Evolutionary conservation across 331 rosid species (phyloP).

Genomic region (Malus hybrid): DNA sequence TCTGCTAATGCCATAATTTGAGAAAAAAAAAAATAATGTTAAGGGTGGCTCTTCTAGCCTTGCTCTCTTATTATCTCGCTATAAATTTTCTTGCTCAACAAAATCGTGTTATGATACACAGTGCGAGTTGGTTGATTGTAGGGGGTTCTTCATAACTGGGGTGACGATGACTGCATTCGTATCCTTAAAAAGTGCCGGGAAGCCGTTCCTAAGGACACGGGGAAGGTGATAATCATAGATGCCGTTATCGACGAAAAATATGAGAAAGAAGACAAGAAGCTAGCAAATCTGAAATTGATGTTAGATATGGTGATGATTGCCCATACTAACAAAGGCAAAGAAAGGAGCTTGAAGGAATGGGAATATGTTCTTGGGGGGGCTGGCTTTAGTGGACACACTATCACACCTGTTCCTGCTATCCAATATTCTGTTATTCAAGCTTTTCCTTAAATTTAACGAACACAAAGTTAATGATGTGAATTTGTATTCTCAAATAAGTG

Average conservation of each 20-base stretch:
- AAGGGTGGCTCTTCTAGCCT: background rate
- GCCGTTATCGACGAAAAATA: background rate
- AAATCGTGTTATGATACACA: background rate
- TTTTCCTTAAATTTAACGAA: constrained; percentile 16
- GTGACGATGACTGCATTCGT: constrained; percentile 54
- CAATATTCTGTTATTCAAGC: constrained; percentile 42
- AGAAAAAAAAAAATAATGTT: background rate
- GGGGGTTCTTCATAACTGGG: constrained; percentile 67
- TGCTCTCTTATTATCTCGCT: background rate
- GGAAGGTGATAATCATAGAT: constrained; percentile 7
- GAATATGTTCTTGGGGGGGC: constrained; percentile 37
- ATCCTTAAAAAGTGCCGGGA: constrained; percentile 29
- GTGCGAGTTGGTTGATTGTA: background rate
- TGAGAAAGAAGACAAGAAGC: background rate
- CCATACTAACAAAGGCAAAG: constrained; percentile 40
- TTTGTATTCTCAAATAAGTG: background rate
- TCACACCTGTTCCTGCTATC: constrained; percentile 25
- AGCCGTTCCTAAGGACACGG: constrained; percentile 45
- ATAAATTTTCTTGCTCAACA: background rate
- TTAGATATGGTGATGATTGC: constrained; percentile 62
- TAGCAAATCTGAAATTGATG: constrained; percentile 28
- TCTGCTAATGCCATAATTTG: too few species aligned
- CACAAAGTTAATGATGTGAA: background rate
- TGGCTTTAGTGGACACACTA: constrained; percentile 31
- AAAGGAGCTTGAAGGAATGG: constrained; percentile 52